Conservation (phyloP, 148 eudicot species). For the Salicornia ramosissima region DNA sequence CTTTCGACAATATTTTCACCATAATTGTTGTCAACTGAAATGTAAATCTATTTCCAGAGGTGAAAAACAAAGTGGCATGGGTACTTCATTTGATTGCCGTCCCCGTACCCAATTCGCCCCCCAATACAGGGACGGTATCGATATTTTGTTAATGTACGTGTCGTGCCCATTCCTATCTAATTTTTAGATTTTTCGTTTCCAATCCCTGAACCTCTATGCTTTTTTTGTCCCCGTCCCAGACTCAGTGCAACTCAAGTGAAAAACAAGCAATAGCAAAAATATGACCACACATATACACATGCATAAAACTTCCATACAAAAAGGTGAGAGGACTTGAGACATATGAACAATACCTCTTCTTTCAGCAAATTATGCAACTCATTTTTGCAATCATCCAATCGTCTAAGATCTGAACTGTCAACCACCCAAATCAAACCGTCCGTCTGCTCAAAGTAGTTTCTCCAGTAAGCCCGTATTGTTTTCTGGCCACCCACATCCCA, state of each 20-base stretch:
- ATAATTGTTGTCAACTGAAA: background rate
- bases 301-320: background rate
- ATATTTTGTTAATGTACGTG: too few relatives aligned
- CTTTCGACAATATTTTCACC: background rate
- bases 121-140: too few relatives aligned
- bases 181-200: too few relatives aligned
- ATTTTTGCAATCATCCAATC: slow-evolving; percentile 80
- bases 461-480: slow-evolving; percentile 96
- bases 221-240: too few relatives aligned
- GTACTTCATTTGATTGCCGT: too few relatives aligned
- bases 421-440: slow-evolving; percentile 99
- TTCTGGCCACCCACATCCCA: slow-evolving; percentile 99
- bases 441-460: slow-evolving; percentile 98
- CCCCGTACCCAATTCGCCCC: too few relatives aligned
- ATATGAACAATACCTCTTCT: slow-evolving; percentile 62
- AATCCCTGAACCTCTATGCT: too few relatives aligned
- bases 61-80: too few relatives aligned
- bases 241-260: background rate
- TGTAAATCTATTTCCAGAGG: too few relatives aligned
- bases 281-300: background rate
- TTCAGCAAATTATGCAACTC: slow-evolving; percentile 85
- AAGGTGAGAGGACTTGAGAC: background rate
- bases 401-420: slow-evolving; percentile 93
- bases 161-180: too few relatives aligned
- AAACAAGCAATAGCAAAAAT: background rate